These are phyloP conservation scores for Boletellus emodensis DNA, from an alignment of 768 basidiomycete genomes.

Conservation along the genomic window DNA sequence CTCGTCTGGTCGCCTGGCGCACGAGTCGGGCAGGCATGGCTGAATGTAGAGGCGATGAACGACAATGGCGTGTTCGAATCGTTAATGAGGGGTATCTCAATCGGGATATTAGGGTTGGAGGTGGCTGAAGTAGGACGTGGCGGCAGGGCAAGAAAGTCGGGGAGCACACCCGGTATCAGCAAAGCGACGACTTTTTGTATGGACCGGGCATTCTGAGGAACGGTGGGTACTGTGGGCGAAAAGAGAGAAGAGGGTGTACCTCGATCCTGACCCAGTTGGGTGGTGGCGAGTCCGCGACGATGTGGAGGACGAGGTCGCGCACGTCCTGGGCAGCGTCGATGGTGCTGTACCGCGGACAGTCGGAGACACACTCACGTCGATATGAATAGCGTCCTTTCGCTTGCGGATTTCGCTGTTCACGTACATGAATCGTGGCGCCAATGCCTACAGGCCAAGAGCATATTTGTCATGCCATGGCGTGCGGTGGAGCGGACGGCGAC, in stretches of 20 bases:
- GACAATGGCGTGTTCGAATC: conserved; percentile 42
- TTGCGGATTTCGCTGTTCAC: conserved; percentile 70
- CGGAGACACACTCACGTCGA: conserved; percentile 55
- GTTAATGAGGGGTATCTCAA: conserved; percentile 39
- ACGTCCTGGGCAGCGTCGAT: conserved; percentile 57
- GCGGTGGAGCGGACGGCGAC: conserved; percentile 24
- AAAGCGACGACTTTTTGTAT: conserved; percentile 78
- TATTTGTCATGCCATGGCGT: neutral
- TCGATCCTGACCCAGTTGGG: conserved; percentile 85
- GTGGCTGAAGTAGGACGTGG: conserved; percentile 68
- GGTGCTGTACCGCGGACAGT: too few relatives aligned
- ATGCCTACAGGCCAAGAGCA: conserved; percentile 8
- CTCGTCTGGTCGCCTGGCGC: conserved; percentile 85
- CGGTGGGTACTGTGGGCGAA: neutral
- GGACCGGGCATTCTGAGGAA: conserved; percentile 58
- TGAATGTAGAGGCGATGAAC: conserved; percentile 78
- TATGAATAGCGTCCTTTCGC: conserved; percentile 69
- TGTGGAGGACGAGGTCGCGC: conserved; percentile 79
- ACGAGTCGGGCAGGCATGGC: conserved; percentile 88
- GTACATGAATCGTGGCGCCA: conserved; percentile 73
- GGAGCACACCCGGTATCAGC: conserved; percentile 83
- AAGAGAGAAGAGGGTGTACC: conserved; percentile 37
- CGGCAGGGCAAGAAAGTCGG: conserved; percentile 67
- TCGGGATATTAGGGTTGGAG: conserved; percentile 50
- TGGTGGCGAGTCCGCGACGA: conserved; percentile 78